Evolutionary conservation across 116 monocot genomes (phyloP).

Genomic region (Iris pallida): DNA sequence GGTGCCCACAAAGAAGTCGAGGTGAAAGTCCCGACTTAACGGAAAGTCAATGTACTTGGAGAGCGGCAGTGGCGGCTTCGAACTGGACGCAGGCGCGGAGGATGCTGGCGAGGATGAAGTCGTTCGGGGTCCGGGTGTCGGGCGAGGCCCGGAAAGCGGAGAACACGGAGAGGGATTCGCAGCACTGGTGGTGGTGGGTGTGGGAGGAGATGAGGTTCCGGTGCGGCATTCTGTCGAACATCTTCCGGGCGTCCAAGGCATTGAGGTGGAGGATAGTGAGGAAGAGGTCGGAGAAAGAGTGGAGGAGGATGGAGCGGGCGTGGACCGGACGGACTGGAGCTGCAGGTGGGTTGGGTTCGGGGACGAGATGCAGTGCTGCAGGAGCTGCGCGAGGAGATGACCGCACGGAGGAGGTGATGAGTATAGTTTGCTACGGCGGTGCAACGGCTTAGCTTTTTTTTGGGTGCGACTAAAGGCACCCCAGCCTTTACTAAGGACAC

Average conservation of each 20-base stretch:
- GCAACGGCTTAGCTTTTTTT: too few species aligned
- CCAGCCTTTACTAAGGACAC: too few species aligned
- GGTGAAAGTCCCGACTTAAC: conserved; percentile 35
- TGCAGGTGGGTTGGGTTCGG: conserved; percentile 11
- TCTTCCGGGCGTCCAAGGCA: conserved; percentile 19
- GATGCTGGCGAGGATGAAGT: conserved; percentile 75
- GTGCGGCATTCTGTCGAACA: conserved; percentile 68
- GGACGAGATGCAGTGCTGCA: conserved; percentile 41
- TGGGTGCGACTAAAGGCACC: too few species aligned
- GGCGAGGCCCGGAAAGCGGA: conserved; percentile 25
- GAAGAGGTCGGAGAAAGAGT: conserved; percentile 36
- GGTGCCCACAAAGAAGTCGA: conserved; percentile 69
- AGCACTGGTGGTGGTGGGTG: conserved; percentile 16
- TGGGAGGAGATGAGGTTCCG: conserved; percentile 66
- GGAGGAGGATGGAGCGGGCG: conserved; percentile 30
- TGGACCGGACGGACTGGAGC: conserved; percentile 33
- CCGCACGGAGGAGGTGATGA: too few species aligned
- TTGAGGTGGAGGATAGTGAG: conserved; percentile 56
- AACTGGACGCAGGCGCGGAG: conserved; percentile 57
- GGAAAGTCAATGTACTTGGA: conserved; percentile 44
- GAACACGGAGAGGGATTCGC: conserved; percentile 43
- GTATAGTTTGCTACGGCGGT: too few species aligned
- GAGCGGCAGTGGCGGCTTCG: conserved; percentile 8
- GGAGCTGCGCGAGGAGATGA: conserved; percentile 24
- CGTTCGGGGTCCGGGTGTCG: conserved; percentile 31